Evolutionary conservation across 179 eudicot species (phyloP), one percentile per base, ranked within the genome.

Genomic region (Drosera spatulata): DNA sequence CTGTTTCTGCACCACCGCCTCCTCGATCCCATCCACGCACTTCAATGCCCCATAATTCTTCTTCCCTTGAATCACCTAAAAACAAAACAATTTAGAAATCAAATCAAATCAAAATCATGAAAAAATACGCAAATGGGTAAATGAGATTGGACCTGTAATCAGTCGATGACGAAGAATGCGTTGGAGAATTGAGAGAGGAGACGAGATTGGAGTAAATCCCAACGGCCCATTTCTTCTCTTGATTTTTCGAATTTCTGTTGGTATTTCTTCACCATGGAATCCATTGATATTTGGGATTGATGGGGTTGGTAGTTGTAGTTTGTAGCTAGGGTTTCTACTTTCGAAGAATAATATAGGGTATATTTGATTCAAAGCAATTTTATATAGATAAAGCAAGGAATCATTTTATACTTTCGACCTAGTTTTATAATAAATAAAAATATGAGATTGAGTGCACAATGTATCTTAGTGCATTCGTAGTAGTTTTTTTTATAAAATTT

Each of bases 171-270:
- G 4, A 86, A 60, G 67, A 83, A 80, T 48, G 85, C 90, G 49
- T 79, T 84, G 5, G 61, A 68, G 65, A 86, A 88, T 48, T 88
- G 95, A 5, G 84, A 80, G 63, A 84, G 42, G 61, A 91, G 72
- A 7, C 66, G 75, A 56, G 79, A 65, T 60, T 93, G 99, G 60
- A 81, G 81, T 54, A 77, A 75, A 55, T 88, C 87, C 95, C 96
- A 88, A 39, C 22, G 59, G 33, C 55, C 62, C 81, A 88, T 84
- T 55, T 84, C 77, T 3, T 82, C 83, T 69, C 77, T 75, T 15
- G 78, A 77, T 62, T 65, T 78, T 45, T 58, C 75, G 63, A 81
- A 86, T 38, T 77, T 89, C 12, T 81, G 83, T 73, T 81, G 90
- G 58, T 70, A 73, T 61, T 86, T 88, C 67, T 84, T 91, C 70